Evolutionary conservation across 2,329 filamentous ascomycete genomes (phyloP).

Genomic region (Aspergillus piperis): DNA sequence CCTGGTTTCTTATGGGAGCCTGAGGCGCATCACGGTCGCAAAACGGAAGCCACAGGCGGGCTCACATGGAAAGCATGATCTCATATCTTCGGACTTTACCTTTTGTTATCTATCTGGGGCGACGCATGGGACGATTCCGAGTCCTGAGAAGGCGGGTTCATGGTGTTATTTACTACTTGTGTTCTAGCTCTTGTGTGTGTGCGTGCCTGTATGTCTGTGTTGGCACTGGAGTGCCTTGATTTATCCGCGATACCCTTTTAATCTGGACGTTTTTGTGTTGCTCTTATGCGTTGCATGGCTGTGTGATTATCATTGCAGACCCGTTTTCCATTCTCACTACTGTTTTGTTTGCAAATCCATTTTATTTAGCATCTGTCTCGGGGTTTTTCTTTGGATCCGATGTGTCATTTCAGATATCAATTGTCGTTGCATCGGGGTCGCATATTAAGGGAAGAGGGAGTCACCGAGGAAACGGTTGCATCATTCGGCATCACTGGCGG

Average conservation of each 20-base stretch:
- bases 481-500: constrained; percentile 22
- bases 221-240: constrained; percentile 22
- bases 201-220: constrained; percentile 13
- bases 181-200: constrained; percentile 4
- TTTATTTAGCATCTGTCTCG: constrained; percentile 16
- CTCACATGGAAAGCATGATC: constrained; percentile 13
- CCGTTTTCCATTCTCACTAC: constrained; percentile 7
- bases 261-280: constrained; percentile 20
- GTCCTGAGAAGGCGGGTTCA: neutral
- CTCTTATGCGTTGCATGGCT: constrained; percentile 18
- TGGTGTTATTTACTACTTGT: constrained; percentile 7
- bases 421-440: constrained; percentile 18
- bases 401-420: constrained; percentile 14
- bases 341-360: constrained; percentile 15
- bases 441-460: constrained; percentile 21
- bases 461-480: constrained; percentile 22
- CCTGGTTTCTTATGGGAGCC: constrained; percentile 11
- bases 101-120: constrained; percentile 9
- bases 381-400: constrained; percentile 16
- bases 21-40: constrained; percentile 15
- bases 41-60: constrained; percentile 15
- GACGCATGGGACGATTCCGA: constrained; percentile 6
- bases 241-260: constrained; percentile 31
- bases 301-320: constrained; percentile 11
- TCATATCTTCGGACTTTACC: constrained; percentile 10